Conservation (phyloP, 78 protist genomes). For the Reticulomyxa filosa region DNA sequence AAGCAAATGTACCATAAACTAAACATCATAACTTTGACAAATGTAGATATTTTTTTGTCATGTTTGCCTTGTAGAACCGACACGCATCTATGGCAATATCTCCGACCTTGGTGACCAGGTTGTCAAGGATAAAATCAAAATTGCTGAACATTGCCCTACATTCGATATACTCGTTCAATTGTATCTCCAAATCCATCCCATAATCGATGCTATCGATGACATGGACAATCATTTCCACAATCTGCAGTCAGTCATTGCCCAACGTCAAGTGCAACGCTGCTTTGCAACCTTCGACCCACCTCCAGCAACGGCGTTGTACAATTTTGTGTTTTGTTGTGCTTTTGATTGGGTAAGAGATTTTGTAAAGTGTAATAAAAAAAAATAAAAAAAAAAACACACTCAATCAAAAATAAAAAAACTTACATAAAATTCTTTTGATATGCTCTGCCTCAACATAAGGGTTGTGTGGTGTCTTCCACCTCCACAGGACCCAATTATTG, state of each 20-base stretch:
- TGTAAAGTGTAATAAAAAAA: too few relatives aligned
- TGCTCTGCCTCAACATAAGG: too few relatives aligned
- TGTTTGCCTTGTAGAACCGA: neutral
- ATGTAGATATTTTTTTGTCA: neutral
- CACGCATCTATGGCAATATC: neutral
- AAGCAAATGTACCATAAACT: too few relatives aligned
- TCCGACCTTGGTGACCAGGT: neutral
- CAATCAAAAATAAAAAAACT: too few relatives aligned
- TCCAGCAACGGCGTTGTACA: too few relatives aligned
- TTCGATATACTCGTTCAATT: neutral
- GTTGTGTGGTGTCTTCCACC: too few relatives aligned
- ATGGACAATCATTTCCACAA: neutral
- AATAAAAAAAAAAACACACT: too few relatives aligned
- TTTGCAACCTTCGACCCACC: neutral
- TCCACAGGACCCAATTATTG: too few relatives aligned
- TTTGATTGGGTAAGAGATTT: too few relatives aligned
- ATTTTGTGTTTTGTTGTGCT: too few relatives aligned
- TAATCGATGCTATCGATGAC: neutral
- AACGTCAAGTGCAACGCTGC: neutral
- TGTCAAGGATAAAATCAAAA: neutral
- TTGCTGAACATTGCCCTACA: neutral
- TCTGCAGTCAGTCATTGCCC: neutral
- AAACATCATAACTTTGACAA: slow-evolving; percentile 2
- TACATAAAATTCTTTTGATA: too few relatives aligned
- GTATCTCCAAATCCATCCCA: neutral